Evolutionary conservation across 495 filamentous ascomycete genomes (phyloP).

Genomic region (Tuber borchii): DNA sequence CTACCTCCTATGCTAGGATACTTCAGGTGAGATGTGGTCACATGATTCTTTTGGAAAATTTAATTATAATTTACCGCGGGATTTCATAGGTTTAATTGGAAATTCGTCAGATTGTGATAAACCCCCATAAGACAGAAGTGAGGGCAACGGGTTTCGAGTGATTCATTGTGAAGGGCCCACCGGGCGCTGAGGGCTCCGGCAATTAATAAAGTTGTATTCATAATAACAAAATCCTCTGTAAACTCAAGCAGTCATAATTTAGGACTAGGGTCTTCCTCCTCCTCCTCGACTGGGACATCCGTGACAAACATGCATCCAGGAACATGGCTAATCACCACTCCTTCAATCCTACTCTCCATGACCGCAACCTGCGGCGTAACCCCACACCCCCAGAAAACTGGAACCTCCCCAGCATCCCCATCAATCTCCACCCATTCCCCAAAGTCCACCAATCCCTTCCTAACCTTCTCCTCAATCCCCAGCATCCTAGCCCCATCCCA

Average conservation of each 20-base stretch:
- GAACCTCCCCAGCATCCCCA: constrained; percentile 45
- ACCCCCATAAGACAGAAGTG: neutral
- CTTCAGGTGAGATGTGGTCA: neutral
- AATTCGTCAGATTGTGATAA: neutral
- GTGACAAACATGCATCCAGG: constrained; percentile 55
- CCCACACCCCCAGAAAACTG: constrained; percentile 57
- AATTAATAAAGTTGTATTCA: neutral
- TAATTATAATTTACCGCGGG: neutral
- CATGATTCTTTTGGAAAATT: neutral
- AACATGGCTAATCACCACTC: constrained; percentile 51
- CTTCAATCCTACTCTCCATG: constrained; percentile 46
- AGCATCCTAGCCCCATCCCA: constrained; percentile 50
- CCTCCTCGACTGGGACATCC: constrained; percentile 45
- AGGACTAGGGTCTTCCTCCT: constrained; percentile 3
- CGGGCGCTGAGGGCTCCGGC: neutral
- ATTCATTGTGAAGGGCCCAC: neutral
- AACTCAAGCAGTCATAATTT: neutral
- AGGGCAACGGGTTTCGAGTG: neutral
- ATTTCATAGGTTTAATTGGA: neutral
- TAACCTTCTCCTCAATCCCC: constrained; percentile 46
- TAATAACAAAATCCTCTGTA: neutral
- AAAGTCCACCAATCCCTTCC: constrained; percentile 22
- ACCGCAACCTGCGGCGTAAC: constrained; percentile 57
- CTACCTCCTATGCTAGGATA: neutral
- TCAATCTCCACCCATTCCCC: constrained; percentile 35